Base-by-base conservation (phyloP, 306 rosid genomes). In the Lithocarpus polystachyus region DNA sequence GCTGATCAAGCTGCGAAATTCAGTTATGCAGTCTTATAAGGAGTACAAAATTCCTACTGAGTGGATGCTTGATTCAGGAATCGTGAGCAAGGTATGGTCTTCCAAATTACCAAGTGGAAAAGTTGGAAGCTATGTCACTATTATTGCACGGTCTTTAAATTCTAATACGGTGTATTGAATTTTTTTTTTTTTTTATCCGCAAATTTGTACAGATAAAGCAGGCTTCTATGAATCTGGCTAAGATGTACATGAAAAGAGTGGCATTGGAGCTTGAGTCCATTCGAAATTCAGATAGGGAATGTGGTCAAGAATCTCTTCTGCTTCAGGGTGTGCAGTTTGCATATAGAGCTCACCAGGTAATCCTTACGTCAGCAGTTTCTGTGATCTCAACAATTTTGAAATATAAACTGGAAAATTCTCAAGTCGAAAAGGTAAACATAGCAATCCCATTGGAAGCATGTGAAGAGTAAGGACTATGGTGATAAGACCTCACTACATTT, bases 31-130 rank as follows among this genome's bases (percentile, higher is more conserved):
- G 24, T 88, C 94, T 73, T 92, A 94, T 81, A 89, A 90, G 31
- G 85, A 80, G 43, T 79, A 78, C 85, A 94, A 84, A 77, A 89
- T 94, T 80, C 97, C 98, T 79, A 89, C 85, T 57, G 84, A 86
- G 65, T 94, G 98, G 98, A 94, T 92, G 98, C 97, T 94, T 65
- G 98, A 94, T 84, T 87, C 97, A 2, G 98, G 98, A 78, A 84
- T 92, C 56, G 82, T 71, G 84, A 82, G 83, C 75, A 89, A 88
- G 91, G 98, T 94, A 83, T 84, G 19, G 22, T 69, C 68, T 64
- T 65, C 17, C 29, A 31, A 6, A 40, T 40, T 8, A 40, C 45
- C 45, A 8, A 67, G 15, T 33, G 26, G 15, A 26, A 67, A 33
- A 65, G 55, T 56, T 24, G 8, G 23, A 15, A 7, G 22, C 19